These are phyloP conservation scores for Globisporangium alternatum DNA, from an alignment of 352 stramenopile genomes.

Conservation along the genomic window DNA sequence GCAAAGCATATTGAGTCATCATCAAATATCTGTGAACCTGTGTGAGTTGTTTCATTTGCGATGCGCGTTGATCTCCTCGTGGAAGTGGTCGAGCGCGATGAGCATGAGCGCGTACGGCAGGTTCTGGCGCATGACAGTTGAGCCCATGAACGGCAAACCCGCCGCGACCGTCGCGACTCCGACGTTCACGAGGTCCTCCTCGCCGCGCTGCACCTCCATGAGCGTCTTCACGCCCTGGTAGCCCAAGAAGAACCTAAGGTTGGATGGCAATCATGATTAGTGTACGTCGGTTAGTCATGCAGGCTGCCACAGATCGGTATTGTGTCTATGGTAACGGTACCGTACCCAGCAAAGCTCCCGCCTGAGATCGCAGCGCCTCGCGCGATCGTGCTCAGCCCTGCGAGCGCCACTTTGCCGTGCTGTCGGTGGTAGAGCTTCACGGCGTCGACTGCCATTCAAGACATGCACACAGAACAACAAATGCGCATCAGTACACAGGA, in stretches of 20 bases:
- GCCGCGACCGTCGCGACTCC: slow-evolving; percentile 50
- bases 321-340: neutral
- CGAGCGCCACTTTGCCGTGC: slow-evolving; percentile 44
- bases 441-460: slow-evolving; percentile 44
- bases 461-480: slow-evolving; percentile 6
- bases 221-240: slow-evolving; percentile 78
- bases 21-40: neutral
- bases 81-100: slow-evolving; percentile 75
- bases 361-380: slow-evolving; percentile 55
- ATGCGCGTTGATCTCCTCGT: slow-evolving; percentile 70
- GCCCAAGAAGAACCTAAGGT: slow-evolving; percentile 64
- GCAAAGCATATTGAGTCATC: neutral
- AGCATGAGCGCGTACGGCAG: slow-evolving; percentile 75
- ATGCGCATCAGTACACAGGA: neutral
- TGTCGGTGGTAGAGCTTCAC: slow-evolving; percentile 61
- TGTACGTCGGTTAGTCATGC: no score
- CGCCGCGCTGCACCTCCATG: slow-evolving; percentile 49
- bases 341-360: slow-evolving; percentile 57
- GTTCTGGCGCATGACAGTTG: slow-evolving; percentile 68
- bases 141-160: slow-evolving; percentile 56
- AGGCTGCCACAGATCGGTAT: no score
- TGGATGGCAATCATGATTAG: no score
- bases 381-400: slow-evolving; percentile 40
- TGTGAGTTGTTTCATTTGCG: slow-evolving; percentile 24
- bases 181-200: slow-evolving; percentile 59